Base-by-base conservation (phyloP, 192 early-diverging fungal genomes). In the Entomortierella beljakovae region DNA sequence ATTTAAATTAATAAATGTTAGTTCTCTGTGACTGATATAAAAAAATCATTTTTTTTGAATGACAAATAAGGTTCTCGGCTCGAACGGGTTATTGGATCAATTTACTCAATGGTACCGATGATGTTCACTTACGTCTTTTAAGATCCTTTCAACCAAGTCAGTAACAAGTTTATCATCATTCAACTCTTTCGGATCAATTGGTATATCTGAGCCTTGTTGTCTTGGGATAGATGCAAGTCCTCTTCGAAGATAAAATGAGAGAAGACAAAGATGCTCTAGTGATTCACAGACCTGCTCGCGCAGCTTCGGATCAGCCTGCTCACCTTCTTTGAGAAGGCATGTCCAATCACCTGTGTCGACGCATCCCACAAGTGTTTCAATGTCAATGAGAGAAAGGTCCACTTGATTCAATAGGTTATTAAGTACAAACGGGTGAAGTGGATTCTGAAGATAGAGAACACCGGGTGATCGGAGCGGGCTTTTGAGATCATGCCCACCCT, bases 281-380 rank as follows among this genome's bases (percentile, higher is more conserved):
- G 72, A 61, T 53, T 68, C 50, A 46, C 22, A 38, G 35, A 42
- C 72, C 53, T 76, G 64, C 20, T 67, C 59, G 0, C 58, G 64
- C 42, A 56, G 6, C 53, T 57, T 43, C 15, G 32, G 40, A 34
- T 68, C 65, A 8, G 53, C 10, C 18, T 26, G 31, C 16, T 59
- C 25, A 28, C 26, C 28, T 13, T 76, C 72, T 55, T 50, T 61
- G 28, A 76, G 54, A 16, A 76, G 53, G 31, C 59, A 76, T 10
- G 64, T 51, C 72, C 72, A 76, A 60, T 76, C 72, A 5, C 64
- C 72, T 1, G 72, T 68, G 35, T 76, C 72, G 18, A 68, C 72
- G 42, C 72, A 76, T 26, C 72, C 72, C 26, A 76, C 31, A 11
- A 76, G 46, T 23, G 64, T 76, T 33, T 76, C 72, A 26, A 62